Conservation (phyloP, 179 eudicot genomes). For the Spergularia azorica region DNA sequence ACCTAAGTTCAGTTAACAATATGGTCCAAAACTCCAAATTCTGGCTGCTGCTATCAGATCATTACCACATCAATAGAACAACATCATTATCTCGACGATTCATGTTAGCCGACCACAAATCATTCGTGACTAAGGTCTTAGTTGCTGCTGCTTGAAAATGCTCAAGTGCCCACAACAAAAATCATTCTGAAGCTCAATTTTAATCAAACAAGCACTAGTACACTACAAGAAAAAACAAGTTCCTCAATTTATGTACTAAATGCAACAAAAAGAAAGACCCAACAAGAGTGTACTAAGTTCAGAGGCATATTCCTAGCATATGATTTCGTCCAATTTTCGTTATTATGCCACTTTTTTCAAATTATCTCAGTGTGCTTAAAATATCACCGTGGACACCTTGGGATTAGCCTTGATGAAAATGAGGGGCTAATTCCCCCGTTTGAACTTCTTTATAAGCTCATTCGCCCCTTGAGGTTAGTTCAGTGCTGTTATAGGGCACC, state of each 20-base stretch:
- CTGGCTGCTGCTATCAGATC: not conserved
- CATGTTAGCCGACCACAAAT: not conserved
- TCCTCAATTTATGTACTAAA: not conserved
- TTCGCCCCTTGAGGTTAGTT: too few species aligned
- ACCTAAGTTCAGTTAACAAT: too few species aligned
- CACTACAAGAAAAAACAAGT: not conserved
- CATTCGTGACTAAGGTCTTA: not conserved
- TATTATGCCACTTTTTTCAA: too few species aligned
- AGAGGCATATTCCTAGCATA: too few species aligned
- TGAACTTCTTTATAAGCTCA: too few species aligned
- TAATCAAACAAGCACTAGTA: not conserved
- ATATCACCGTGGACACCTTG: too few species aligned
- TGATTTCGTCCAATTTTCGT: too few species aligned
- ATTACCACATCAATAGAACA: not conserved
- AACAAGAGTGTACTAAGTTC: too few species aligned
- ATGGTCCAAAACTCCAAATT: not conserved
- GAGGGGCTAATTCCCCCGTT: too few species aligned
- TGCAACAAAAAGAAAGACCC: not conserved
- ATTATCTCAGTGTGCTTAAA: too few species aligned
- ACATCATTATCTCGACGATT: not conserved
- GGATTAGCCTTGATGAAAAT: too few species aligned
- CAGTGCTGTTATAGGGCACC: too few species aligned
- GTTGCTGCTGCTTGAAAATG: not conserved
- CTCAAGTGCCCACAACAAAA: constrained; percentile 11
- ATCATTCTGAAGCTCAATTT: not conserved